phyloP scores from a whole-genome alignment of 2,329 filamentous ascomycete species.

The Trichophyton schoenleinii region DNA sequence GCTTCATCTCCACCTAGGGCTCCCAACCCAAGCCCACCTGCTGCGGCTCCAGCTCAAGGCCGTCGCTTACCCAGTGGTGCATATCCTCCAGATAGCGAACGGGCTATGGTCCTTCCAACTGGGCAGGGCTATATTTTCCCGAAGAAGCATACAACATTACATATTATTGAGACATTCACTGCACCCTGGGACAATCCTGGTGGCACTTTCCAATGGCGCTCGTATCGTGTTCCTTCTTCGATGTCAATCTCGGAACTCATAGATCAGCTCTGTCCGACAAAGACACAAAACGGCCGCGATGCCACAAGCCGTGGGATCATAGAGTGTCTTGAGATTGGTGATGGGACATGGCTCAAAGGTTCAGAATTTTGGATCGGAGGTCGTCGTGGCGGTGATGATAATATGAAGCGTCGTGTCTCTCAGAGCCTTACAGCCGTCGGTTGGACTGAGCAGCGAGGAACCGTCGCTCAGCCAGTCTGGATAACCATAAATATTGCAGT shows the following conservation, averaged over 20 bases:
- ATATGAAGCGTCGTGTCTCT: conserved; percentile 33
- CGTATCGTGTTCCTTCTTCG: conserved; percentile 41
- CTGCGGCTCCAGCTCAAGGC: conserved; percentile 28
- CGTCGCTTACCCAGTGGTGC: conserved; percentile 36
- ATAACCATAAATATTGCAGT: not conserved
- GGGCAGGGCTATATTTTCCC: conserved; percentile 54
- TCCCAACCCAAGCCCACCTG: conserved; percentile 20
- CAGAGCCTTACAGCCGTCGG: conserved; percentile 45
- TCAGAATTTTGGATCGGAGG: conserved; percentile 38
- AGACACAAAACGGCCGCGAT: conserved; percentile 22
- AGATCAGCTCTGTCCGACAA: conserved; percentile 45
- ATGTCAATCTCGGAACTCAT: conserved; percentile 47
- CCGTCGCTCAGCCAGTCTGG: conserved; percentile 16
- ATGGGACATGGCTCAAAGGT: conserved; percentile 49
- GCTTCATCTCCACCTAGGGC: conserved; percentile 5
- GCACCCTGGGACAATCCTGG: conserved; percentile 24
- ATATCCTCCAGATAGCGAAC: conserved; percentile 39
- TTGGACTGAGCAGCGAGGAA: conserved; percentile 39
- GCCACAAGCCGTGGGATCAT: conserved; percentile 40
- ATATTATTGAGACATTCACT: conserved; percentile 40
- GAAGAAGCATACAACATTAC: conserved; percentile 45
- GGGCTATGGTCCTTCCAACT: conserved; percentile 35
- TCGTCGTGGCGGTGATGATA: conserved; percentile 7
- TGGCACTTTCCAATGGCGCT: conserved; percentile 35
- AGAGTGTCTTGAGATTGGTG: conserved; percentile 43